Conservation (phyloP, 2,329 filamentous ascomycete genomes). For the Fusarium sublunatum region DNA sequence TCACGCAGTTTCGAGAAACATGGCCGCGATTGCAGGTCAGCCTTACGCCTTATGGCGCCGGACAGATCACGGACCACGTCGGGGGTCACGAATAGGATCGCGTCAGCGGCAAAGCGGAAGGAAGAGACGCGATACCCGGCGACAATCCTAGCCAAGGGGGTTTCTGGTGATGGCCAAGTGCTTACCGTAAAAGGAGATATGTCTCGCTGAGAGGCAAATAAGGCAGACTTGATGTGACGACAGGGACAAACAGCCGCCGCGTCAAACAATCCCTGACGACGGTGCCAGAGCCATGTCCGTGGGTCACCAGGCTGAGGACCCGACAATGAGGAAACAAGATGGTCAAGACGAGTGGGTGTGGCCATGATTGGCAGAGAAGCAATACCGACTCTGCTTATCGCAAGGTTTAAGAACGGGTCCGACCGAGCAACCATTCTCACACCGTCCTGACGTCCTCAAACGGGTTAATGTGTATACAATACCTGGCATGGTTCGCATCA, state of each 20-base stretch:
- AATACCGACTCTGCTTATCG: constrained; percentile 19
- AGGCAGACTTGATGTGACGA: constrained; percentile 10
- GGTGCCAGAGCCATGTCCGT: constrained; percentile 11
- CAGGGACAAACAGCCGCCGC: constrained; percentile 31
- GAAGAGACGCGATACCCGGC: constrained; percentile 26
- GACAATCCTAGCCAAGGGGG: constrained; percentile 11
- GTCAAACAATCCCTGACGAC: constrained; percentile 11
- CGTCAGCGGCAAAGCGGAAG: constrained; percentile 26
- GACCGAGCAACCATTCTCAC: constrained; percentile 31
- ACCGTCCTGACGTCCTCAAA: constrained; percentile 2
- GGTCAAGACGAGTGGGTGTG: constrained; percentile 9
- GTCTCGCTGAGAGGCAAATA: constrained; percentile 25
- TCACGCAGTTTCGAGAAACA: constrained; percentile 27
- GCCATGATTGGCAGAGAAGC: constrained; percentile 27
- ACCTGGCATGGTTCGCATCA: constrained; percentile 16
- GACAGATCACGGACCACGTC: constrained; percentile 32
- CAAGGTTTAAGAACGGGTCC: constrained; percentile 28
- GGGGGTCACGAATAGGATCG: constrained; percentile 27
- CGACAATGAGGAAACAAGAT: constrained; percentile 9
- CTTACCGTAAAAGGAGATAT: constrained; percentile 42
- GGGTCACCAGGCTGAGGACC: constrained; percentile 5
- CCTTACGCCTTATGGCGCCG: constrained; percentile 37
- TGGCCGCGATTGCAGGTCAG: constrained; percentile 35
- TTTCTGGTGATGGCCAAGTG: constrained; percentile 7
- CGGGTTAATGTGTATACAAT: constrained; percentile 9